Percentiles rank a stretch among this genome's conserved stretches.
Conservation (phyloP, 768 basidiomycete genomes). For the Tubosaeta sp. region DNA sequence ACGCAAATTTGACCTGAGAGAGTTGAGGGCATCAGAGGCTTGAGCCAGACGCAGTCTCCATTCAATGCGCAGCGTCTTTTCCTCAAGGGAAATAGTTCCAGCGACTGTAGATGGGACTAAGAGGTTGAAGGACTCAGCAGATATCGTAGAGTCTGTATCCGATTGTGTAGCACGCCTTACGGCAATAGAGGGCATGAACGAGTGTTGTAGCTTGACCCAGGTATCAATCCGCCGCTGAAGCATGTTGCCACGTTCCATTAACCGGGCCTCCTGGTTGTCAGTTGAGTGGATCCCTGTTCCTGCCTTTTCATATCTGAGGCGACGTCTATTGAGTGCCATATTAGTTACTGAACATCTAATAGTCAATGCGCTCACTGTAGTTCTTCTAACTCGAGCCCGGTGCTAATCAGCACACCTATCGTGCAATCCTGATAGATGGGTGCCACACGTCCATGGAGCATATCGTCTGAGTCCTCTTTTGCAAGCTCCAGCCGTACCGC, state of each 20-base stretch:
- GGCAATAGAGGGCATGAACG: not conserved
- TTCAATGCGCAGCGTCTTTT: not conserved
- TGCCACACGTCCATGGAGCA: too few species aligned
- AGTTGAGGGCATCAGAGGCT: not conserved
- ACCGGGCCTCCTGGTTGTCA: not conserved
- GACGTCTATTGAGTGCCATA: not conserved
- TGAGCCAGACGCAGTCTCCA: conserved; percentile 3
- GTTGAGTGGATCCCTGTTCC: not conserved
- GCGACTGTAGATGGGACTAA: too few species aligned
- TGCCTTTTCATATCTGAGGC: not conserved
- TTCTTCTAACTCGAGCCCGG: too few species aligned
- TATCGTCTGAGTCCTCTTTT: too few species aligned
- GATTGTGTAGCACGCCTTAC: not conserved
- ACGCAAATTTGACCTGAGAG: conserved; percentile 7
- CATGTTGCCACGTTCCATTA: not conserved
- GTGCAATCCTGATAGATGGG: too few species aligned
- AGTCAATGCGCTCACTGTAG: too few species aligned
- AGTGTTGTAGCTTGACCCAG: not conserved
- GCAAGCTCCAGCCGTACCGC: too few species aligned
- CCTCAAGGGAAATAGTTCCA: too few species aligned
- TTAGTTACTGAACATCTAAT: too few species aligned
- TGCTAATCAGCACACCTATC: too few species aligned
- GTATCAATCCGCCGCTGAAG: not conserved
- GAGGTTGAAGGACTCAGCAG: too few species aligned
- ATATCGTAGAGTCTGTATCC: too few species aligned